Percentiles rank a stretch among this genome's conserved stretches.
These are phyloP conservation scores for Lagenidium giganteum DNA, from an alignment of 352 stramenopile species.

Conservation along the genomic window DNA sequence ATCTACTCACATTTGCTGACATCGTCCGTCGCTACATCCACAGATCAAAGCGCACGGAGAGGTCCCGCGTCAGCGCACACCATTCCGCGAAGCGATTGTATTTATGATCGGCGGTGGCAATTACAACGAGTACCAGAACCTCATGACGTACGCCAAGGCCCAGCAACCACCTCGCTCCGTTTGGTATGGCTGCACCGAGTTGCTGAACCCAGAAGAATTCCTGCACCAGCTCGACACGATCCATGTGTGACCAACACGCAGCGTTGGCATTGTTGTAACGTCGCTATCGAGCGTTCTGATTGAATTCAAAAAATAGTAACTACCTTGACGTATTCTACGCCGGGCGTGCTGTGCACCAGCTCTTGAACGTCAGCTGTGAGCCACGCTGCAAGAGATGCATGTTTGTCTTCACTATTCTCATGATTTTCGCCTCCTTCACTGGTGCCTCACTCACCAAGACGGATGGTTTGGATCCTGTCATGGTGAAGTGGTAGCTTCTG, in stretches of 20 bases:
- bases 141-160: slow-evolving; percentile 76
- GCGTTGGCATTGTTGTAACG: too few relatives aligned
- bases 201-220: slow-evolving; percentile 87
- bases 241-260: slow-evolving; percentile 34
- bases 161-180: slow-evolving; percentile 62
- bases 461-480: too few relatives aligned
- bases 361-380: slow-evolving; percentile 24
- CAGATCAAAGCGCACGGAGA: slow-evolving; percentile 71
- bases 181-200: slow-evolving; percentile 87
- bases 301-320: too few relatives aligned
- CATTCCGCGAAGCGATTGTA: slow-evolving; percentile 80
- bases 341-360: slow-evolving; percentile 21
- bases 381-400: too few relatives aligned
- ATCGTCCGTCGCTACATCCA: background rate
- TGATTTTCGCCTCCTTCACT: too few relatives aligned
- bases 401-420: too few relatives aligned
- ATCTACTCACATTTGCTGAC: too few relatives aligned
- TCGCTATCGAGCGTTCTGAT: too few relatives aligned
- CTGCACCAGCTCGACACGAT: slow-evolving; percentile 80
- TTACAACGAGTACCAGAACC: slow-evolving; percentile 87
- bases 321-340: slow-evolving; percentile 33
- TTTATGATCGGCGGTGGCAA: slow-evolving; percentile 87
- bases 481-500: too few relatives aligned
- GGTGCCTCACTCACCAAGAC: too few relatives aligned
- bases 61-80: slow-evolving; percentile 67